These are phyloP conservation scores for Pythium chondricola DNA, from an alignment of 352 stramenopile species.

Conservation along the genomic window DNA sequence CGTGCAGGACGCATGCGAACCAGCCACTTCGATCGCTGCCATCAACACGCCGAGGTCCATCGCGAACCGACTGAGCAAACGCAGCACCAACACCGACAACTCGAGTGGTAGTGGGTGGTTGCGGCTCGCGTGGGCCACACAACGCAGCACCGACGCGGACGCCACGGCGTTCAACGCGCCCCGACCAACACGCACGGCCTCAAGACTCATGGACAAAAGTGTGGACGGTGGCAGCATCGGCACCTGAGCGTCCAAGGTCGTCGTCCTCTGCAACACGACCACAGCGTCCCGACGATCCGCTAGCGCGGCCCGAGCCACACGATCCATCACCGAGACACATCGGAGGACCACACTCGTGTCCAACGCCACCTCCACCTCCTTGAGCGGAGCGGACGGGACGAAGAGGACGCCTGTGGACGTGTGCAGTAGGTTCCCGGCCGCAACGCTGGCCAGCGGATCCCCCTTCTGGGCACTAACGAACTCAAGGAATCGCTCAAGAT, in stretches of 20 bases:
- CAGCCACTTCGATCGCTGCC: constrained; percentile 3
- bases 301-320: neutral
- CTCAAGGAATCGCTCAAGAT: neutral
- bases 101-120: constrained; percentile 4
- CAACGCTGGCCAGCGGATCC: neutral
- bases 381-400: neutral
- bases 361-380: constrained; percentile 1
- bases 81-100: constrained; percentile 1
- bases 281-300: constrained; percentile 5
- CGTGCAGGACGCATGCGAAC: constrained; percentile 5
- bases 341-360: constrained; percentile 1
- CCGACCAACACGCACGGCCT: constrained; percentile 3
- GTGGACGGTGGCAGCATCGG: constrained; percentile 5
- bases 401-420: neutral
- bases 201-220: constrained; percentile 10
- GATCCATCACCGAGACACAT: neutral
- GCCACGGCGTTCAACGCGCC: neutral
- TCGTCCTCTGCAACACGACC: constrained; percentile 14
- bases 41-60: neutral
- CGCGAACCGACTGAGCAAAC: constrained; percentile 1
- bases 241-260: constrained; percentile 13
- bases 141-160: neutral
- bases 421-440: constrained; percentile 5
- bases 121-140: constrained; percentile 2
- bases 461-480: neutral